Base-by-base conservation (phyloP, 257 asterid species). In the Solanum gandarillasii region DNA sequence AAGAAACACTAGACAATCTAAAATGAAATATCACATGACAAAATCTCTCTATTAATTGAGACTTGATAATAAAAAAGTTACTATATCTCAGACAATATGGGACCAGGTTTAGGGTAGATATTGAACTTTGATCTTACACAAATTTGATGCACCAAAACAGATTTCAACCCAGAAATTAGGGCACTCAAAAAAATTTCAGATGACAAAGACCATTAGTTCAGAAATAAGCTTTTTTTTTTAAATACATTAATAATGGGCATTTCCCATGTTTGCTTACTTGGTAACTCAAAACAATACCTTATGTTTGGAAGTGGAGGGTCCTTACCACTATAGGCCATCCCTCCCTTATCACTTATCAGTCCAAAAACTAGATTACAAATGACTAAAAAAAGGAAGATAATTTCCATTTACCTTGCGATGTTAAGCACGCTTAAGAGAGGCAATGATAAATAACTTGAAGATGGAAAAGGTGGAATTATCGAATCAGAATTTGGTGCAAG, bases 351-450 rank as follows among this genome's bases (percentile, higher is more conserved):
- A 48, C 85, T 81, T 46, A 18, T 81, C 85, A 48, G 41, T 82
- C 68, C 43, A 48, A 82, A 81, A 82, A 29, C 36, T 46, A 82
- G 86, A 29, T 46, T 48, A 82, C 8, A 35, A 9, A 48, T 29
- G 70, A 60, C 20, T 52, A 48, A 20, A 32, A 79, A 82, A 72
- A 23, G 31, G n/a, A 23, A 16, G 70, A 13, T 9, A 86, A 48
- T 34, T 60, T 27, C 75, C 32, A 35, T 67, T 87, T 90, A 96
- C 99, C 99, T 95, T 85, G 99, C 99, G 65, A 97, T 97, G 89
- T 94, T 94, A 43, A 97, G 93, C 86, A 94, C 95, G 27, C 99
- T 97, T 95, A 94, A 86, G 90, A 97, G 97, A 4, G 99, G 99
- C 90, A 96, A 90, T 0, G 99, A 94, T 84, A 97, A 90, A 92